Base-by-base conservation (phyloP, 2,329 filamentous ascomycete species). In the Pyrenophora teres region DNA sequence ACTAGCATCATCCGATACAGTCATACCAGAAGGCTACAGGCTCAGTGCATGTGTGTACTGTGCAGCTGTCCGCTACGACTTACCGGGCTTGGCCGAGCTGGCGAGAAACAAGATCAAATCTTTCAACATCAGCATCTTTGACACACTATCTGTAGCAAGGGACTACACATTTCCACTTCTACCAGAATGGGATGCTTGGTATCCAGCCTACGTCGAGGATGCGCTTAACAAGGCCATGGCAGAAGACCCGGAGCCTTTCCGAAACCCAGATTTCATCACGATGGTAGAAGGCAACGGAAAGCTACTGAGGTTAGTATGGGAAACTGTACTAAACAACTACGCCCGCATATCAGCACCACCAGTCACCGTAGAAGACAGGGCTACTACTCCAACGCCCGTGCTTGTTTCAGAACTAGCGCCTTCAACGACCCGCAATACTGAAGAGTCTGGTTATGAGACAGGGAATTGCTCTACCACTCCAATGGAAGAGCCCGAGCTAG, bases 301-400 rank as follows among this genome's bases (percentile, higher is more conserved):
- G 35, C 59, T 67, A n/a, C 50, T 67, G 0, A 60, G 65, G 7
- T 59, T 70, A 4, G 61, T 69, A 0, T 66, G 68, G 65, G 62
- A 57, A 27, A 65, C 66, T 2, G 62, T 71, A 9, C 62, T 68
- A 46, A 63, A 60, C 10, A 61, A 56, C 10, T 64, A 56, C 30
- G 41, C 60, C 6, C 23, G 21, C 7, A 45, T 23, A 12, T 40
- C 30, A 5, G 40, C 33, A 2, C 40, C 40, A 8, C 33, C 41
- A 0, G 33, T 40, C 1, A 6, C 18, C 3, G 25, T 1, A 2
- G 40, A 48, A 0, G 35, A 41, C 12, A 46, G 23, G 7, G 30
- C 21, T 2, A 8, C 25, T 1, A 54, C 54, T 27, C 50, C 50
- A 5, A 56, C 36, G 7, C 39, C 46, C 23, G 50, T 43, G 38